A percentile compares a stretch with the other conserved stretches of the same genome.
Evolutionary conservation across 257 asterid genomes (phyloP).

Genomic region (Echium plantagineum): DNA sequence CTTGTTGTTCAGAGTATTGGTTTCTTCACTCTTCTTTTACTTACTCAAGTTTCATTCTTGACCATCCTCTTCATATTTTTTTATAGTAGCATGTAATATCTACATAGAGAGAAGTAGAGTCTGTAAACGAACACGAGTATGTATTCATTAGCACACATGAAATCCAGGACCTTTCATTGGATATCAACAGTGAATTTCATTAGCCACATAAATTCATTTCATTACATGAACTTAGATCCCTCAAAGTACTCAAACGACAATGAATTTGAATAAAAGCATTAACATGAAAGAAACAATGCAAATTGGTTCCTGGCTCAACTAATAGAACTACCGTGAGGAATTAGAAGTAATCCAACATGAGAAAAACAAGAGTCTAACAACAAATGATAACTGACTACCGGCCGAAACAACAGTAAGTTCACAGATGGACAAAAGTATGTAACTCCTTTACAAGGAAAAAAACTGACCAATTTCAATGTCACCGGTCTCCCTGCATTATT

Average conservation of each 20-base stretch:
- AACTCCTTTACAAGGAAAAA: no score
- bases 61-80: not conserved
- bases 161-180: no score
- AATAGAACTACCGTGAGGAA: not conserved
- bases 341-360: not conserved
- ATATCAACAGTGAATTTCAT: no score
- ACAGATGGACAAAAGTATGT: not conserved
- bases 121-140: no score
- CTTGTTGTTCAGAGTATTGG: not conserved
- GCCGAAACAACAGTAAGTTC: not conserved
- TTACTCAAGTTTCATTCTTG: not conserved
- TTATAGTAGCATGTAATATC: not conserved
- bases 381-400: not conserved
- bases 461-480: no score
- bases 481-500: not conserved
- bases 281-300: not conserved
- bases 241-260: no score
- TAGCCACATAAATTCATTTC: no score
- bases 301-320: not conserved
- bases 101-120: no score
- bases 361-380: not conserved
- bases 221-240: no score
- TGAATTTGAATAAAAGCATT: no score
- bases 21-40: not conserved
- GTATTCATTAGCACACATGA: no score